Base-by-base conservation (phyloP, 2,329 filamentous ascomycete genomes). In the Aspergillus brasiliensis region DNA sequence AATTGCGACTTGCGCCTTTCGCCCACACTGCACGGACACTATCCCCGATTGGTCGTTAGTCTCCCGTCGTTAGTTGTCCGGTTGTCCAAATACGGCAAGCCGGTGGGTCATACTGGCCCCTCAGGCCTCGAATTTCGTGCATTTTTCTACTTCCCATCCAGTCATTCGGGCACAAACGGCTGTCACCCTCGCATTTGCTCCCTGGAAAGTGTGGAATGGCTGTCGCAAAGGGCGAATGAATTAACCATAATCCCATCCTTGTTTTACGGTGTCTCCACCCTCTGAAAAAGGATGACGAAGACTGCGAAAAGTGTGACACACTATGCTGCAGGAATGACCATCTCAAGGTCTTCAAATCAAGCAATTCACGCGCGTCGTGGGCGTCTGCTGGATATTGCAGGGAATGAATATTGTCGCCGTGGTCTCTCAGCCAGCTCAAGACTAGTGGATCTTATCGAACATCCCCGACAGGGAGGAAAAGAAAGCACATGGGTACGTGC, bases 31-130 rank as follows among this genome's bases (percentile, higher is more conserved):
- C 19, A 58, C 61, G 62, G 61, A 58, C 62, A 46, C 64, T 61
- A 67, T 44, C 19, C 65, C 62, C 5, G 27, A 58, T 23, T 5
- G 15, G 44, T 58, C 25, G 2, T 17, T 37, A 46, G 31, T 17
- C 8, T 49, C 15, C 23, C 44, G 25, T 48, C 15, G 5, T 11
- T 49, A 10, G 31, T 37, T 27, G 42, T 17, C 23, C 57, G 60
- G 62, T 19, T 58, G 42, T 23, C 59, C 57, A 31, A 53, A 67
- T 59, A 15, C 27, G 58, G 65, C 28, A 63, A 58, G 31, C 65
- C 60, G 57, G 51, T 57, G 52, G 51, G n/a, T 37, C 8, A 47
- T 11, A 7, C n/a, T 11, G 40, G 40, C 31, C 56, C 44, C 46
- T 49, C 23, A 27, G 19, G 17, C 49, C 38, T 57, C 28, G 34